Conservation (phyloP, 768 basidiomycete genomes). For the Tremella mesenterica region DNA sequence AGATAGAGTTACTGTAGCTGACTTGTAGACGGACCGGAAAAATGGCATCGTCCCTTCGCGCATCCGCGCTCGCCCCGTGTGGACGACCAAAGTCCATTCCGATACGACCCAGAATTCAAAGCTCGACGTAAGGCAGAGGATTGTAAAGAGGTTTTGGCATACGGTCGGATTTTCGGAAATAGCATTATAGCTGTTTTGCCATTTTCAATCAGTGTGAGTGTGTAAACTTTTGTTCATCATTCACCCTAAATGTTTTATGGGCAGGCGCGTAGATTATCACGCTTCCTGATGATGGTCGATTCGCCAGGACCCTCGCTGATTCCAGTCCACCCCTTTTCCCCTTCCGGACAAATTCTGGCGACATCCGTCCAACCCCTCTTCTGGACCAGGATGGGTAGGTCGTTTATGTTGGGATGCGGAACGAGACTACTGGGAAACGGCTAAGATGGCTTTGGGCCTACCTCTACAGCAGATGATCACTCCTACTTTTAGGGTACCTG, state of each 20-base stretch:
- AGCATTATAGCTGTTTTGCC: background rate
- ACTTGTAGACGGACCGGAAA: background rate
- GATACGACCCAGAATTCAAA: background rate
- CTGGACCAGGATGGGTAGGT: background rate
- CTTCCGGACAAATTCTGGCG: background rate
- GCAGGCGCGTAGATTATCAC: too few relatives aligned
- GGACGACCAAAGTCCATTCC: too few relatives aligned
- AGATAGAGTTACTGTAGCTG: background rate
- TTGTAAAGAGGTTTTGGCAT: background rate
- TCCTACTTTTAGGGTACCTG: too few relatives aligned
- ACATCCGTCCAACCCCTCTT: background rate
- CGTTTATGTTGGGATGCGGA: background rate
- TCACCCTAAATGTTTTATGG: too few relatives aligned
- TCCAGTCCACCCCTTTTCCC: background rate
- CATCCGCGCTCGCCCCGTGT: background rate
- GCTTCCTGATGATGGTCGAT: too few relatives aligned
- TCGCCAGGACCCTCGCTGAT: background rate
- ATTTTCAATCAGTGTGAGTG: background rate
- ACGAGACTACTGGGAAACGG: background rate
- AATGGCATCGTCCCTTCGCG: background rate
- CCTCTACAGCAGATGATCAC: too few relatives aligned
- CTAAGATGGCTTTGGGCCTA: background rate
- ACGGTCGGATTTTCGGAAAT: background rate
- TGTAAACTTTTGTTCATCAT: too few relatives aligned
- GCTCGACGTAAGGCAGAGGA: background rate